Conservation (phyloP, 108 stramenopile genomes). For the Stephanodiscus minutulus region DNA sequence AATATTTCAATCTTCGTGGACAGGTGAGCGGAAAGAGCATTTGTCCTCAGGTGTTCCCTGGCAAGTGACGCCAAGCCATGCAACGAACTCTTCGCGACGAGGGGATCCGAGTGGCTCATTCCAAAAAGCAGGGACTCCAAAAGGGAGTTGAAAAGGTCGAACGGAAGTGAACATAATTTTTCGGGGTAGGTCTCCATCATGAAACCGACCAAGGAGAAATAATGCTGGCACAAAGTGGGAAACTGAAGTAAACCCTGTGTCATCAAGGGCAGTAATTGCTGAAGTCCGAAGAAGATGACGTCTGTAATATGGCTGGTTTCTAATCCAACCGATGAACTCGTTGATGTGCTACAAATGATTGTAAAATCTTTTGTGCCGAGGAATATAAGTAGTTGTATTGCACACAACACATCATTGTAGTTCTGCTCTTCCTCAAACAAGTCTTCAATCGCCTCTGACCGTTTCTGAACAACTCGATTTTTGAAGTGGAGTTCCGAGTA, state of each 20-base stretch:
- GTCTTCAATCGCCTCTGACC: slow-evolving; percentile 33
- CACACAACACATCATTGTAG: slow-evolving; percentile 82
- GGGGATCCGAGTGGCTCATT: slow-evolving; percentile 74
- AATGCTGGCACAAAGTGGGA: slow-evolving; percentile 73
- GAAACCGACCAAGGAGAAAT: slow-evolving; percentile 82
- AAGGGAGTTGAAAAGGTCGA: slow-evolving; percentile 80
- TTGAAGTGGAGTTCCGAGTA: slow-evolving; percentile 72
- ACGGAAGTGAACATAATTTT: slow-evolving; percentile 68
- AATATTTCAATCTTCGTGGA: slow-evolving; percentile 52
- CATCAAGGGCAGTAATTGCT: slow-evolving; percentile 87
- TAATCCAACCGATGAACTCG: slow-evolving; percentile 44
- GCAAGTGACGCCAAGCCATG: slow-evolving; percentile 74
- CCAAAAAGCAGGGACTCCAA: slow-evolving; percentile 83
- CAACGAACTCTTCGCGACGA: slow-evolving; percentile 74
- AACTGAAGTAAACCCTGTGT: slow-evolving; percentile 82
- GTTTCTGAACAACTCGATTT: slow-evolving; percentile 54
- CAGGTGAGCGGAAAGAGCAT: slow-evolving; percentile 52
- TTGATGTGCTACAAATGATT: slow-evolving; percentile 46
- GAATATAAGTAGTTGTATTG: slow-evolving; percentile 81
- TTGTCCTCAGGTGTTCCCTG: slow-evolving; percentile 57
- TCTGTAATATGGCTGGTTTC: slow-evolving; percentile 81
- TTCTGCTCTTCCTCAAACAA: slow-evolving; percentile 79
- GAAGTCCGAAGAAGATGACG: slow-evolving; percentile 85
- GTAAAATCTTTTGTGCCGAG: slow-evolving; percentile 90
- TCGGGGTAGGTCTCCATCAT: slow-evolving; percentile 90